Evolutionary conservation across 2,329 filamentous ascomycete species (phyloP).

Genomic region (Meredithiella fracta): DNA sequence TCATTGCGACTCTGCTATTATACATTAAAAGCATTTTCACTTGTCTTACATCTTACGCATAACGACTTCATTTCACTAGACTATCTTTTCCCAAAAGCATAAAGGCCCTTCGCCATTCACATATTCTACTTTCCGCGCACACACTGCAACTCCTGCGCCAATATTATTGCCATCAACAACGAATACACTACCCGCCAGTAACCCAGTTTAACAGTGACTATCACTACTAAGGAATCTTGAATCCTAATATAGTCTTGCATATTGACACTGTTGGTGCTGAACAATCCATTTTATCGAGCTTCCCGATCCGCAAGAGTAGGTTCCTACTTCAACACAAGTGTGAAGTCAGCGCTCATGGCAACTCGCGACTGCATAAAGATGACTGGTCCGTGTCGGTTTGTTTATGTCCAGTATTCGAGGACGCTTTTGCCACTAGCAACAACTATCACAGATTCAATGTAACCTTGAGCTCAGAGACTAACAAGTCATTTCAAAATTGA

Average conservation of each 20-base stretch:
- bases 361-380: neutral
- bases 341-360: neutral
- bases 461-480: neutral
- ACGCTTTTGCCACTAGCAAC: neutral
- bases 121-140: neutral
- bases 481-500: neutral
- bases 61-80: neutral
- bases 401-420: neutral
- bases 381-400: neutral
- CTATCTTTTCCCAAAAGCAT: neutral
- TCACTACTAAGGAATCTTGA: neutral
- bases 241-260: neutral
- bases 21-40: too few relatives aligned
- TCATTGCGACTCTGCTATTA: too few relatives aligned
- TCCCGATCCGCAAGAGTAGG: slow-evolving; percentile 1
- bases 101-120: neutral
- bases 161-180: slow-evolving; percentile 1
- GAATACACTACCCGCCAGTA: neutral
- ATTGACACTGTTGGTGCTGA: neutral
- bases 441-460: neutral
- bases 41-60: neutral
- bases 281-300: neutral
- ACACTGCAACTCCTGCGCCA: neutral
- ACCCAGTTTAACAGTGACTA: neutral
- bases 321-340: neutral